These are phyloP conservation scores for Colletotrichum sp. DNA, from an alignment of 2,329 filamentous ascomycete genomes.

Conservation along the genomic window DNA sequence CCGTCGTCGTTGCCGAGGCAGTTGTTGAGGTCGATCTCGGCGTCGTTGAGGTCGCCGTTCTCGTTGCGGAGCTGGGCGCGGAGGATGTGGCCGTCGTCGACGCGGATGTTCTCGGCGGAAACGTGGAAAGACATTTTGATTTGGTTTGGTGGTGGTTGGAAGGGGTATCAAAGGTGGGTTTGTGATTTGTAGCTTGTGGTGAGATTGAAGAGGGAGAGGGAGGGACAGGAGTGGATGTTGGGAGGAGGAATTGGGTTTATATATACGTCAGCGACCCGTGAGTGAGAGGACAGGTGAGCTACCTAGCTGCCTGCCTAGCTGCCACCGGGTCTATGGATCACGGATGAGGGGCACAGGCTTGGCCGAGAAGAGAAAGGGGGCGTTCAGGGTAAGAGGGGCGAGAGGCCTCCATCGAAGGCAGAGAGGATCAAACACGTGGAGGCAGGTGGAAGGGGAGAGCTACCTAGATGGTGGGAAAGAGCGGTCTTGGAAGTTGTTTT, in stretches of 20 bases:
- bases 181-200: not conserved
- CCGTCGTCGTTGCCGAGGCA: conserved; percentile 57
- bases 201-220: not conserved
- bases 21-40: conserved; percentile 46
- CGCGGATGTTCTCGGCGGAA: conserved; percentile 46
- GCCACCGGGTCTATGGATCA: not conserved
- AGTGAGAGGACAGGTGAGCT: not conserved
- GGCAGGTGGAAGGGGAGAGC: not conserved
- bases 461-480: not conserved
- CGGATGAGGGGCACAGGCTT: not conserved
- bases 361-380: not conserved
- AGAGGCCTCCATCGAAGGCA: conserved; percentile 17
- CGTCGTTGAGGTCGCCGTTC: conserved; percentile 52
- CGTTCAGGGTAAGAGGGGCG: not conserved
- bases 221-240: not conserved
- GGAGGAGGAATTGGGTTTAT: not conserved
- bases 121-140: conserved; percentile 55
- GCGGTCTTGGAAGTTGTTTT: conserved; percentile 2
- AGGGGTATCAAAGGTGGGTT: not conserved
- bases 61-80: conserved; percentile 41
- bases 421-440: conserved; percentile 14
- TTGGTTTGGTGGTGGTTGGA: not conserved
- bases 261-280: not conserved
- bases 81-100: conserved; percentile 57
- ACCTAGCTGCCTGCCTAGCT: not conserved